These are phyloP conservation scores for Salix suchowensis DNA, from an alignment of 345 rosid genomes.

Conservation along the genomic window DNA sequence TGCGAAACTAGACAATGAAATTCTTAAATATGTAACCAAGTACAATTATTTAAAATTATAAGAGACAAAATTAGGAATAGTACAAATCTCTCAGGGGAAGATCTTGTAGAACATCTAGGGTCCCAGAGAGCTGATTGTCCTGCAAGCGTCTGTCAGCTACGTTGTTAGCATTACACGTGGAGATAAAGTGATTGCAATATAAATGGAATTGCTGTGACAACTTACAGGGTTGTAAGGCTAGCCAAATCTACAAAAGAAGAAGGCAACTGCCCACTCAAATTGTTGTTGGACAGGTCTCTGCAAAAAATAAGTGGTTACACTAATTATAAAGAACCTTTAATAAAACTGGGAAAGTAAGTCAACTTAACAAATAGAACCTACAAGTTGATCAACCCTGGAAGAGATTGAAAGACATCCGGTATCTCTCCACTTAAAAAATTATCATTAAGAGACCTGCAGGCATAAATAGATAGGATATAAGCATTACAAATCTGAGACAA, in stretches of 20 bases:
- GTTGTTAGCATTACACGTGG: slow-evolving; percentile 27
- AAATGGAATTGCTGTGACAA: slow-evolving; percentile 1
- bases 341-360: not conserved
- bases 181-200: not conserved
- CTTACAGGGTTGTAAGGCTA: slow-evolving; percentile 76
- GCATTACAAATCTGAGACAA: slow-evolving; percentile 1
- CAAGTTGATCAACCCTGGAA: slow-evolving; percentile 75
- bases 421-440: slow-evolving; percentile 80
- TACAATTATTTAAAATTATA: slow-evolving; percentile 2
- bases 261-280: slow-evolving; percentile 79
- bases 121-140: slow-evolving; percentile 84
- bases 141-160: slow-evolving; percentile 71
- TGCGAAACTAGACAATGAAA: not conserved
- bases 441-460: slow-evolving; percentile 72
- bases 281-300: slow-evolving; percentile 85
- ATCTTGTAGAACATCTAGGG: slow-evolving; percentile 70
- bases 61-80: slow-evolving; percentile 26
- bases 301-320: slow-evolving; percentile 24
- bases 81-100: slow-evolving; percentile 87
- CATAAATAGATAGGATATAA: slow-evolving; percentile 6
- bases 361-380: slow-evolving; percentile 35
- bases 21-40: not conserved
- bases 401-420: slow-evolving; percentile 72
- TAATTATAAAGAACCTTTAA: slow-evolving; percentile 10
- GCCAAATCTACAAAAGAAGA: slow-evolving; percentile 58